Conservation (phyloP, 805 yeast genomes). For the Huiozyma sinensis region DNA sequence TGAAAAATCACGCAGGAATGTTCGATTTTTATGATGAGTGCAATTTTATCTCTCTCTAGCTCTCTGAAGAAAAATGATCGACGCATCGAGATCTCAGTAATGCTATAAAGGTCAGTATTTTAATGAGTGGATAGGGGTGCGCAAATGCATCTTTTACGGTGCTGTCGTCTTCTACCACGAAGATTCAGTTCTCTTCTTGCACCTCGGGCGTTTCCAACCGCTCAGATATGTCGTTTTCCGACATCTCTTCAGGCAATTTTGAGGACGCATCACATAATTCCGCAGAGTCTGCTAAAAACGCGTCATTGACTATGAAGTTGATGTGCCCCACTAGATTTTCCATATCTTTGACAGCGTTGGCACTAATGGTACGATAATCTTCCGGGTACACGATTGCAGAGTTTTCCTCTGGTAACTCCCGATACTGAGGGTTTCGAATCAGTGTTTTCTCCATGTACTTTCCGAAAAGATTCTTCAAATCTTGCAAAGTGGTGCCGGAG, state of each 20-base stretch:
- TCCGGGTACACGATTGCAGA: slow-evolving; percentile 24
- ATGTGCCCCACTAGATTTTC: slow-evolving; percentile 30
- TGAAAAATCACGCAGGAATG: too few species aligned
- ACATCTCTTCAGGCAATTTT: not conserved
- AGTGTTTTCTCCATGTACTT: slow-evolving; percentile 20
- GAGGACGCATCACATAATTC: slow-evolving; percentile 14
- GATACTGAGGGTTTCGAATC: slow-evolving; percentile 19
- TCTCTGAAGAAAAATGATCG: too few species aligned
- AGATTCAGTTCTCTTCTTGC: not conserved
- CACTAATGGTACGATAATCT: slow-evolving; percentile 26
- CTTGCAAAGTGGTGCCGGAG: slow-evolving; percentile 41
- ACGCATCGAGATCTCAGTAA: too few species aligned
- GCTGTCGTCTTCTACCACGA: too few species aligned
- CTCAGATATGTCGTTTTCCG: not conserved
- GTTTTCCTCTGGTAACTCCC: slow-evolving; percentile 4
- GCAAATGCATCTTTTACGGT: too few species aligned
- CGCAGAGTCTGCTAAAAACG: slow-evolving; percentile 17
- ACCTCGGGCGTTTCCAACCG: slow-evolving; percentile 4
- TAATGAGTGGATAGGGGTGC: too few species aligned
- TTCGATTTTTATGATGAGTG: too few species aligned
- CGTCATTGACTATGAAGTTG: slow-evolving; percentile 17
- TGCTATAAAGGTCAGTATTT: too few species aligned
- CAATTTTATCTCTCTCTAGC: too few species aligned
- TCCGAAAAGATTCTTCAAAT: slow-evolving; percentile 30
- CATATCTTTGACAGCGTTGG: slow-evolving; percentile 35